Conservation (phyloP, 805 yeast genomes). For the Candida fluviatilis region DNA sequence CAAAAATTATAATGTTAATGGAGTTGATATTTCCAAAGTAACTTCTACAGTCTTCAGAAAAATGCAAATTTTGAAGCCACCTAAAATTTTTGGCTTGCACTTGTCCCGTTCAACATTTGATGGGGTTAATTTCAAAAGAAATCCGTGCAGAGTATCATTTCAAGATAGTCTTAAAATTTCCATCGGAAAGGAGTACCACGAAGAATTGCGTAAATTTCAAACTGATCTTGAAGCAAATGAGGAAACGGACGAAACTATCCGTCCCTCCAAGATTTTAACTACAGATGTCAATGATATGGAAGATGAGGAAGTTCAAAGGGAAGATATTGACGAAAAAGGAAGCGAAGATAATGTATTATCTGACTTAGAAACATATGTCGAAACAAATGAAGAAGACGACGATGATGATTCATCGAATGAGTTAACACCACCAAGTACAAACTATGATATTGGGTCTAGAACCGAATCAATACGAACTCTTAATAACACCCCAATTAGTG, state of each 20-base stretch:
- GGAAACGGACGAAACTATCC: conserved; percentile 9
- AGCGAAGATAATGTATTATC: conserved; percentile 23
- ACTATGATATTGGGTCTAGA: conserved; percentile 5
- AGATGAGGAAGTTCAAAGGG: conserved; percentile 32
- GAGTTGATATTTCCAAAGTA: conserved; percentile 41
- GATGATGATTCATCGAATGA: conserved; percentile 19
- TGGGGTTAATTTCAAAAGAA: conserved; percentile 65
- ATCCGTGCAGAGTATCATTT: conserved; percentile 67
- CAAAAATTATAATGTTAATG: conserved; percentile 40
- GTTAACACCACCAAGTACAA: neutral
- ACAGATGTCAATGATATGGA: conserved; percentile 28
- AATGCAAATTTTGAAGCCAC: conserved; percentile 59
- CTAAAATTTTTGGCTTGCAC: conserved; percentile 74
- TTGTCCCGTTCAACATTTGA: conserved; percentile 77
- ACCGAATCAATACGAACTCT: conserved; percentile 10
- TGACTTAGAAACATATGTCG: conserved; percentile 12
- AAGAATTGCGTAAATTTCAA: conserved; percentile 33
- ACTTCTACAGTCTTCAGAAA: conserved; percentile 67
- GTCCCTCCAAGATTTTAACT: conserved; percentile 20
- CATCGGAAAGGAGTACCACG: conserved; percentile 41
- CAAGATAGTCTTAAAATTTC: conserved; percentile 50
- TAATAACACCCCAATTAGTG: conserved; percentile 34
- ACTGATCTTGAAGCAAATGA: conserved; percentile 12
- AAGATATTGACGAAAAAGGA: conserved; percentile 34
- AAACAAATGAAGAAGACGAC: conserved; percentile 11